Percentiles rank a stretch among this genome's conserved stretches.
phyloP scores from a whole-genome alignment of 2,329 filamentous ascomycete genomes.

The Cytospora piceicola region DNA sequence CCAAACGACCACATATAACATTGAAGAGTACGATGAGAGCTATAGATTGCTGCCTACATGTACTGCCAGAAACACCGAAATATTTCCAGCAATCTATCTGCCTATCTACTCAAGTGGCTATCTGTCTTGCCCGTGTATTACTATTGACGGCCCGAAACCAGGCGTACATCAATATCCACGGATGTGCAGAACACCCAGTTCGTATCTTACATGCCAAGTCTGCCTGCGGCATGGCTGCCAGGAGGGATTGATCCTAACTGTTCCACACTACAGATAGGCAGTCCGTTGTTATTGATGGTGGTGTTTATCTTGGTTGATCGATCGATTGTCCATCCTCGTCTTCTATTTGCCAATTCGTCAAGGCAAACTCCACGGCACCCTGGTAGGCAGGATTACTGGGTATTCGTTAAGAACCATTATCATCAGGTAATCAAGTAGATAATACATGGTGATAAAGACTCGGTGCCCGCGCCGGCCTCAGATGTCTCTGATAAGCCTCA shows the following conservation, averaged over 20 bases:
- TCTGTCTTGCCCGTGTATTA: too few relatives aligned
- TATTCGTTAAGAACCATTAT: not conserved
- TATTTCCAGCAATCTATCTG: too few relatives aligned
- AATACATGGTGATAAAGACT: not conserved
- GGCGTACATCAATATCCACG: too few relatives aligned
- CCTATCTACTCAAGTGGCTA: too few relatives aligned
- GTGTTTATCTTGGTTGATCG: too few relatives aligned
- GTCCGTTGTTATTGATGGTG: too few relatives aligned
- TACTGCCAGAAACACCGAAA: not conserved
- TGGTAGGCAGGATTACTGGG: not conserved
- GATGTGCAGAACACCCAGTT: not conserved
- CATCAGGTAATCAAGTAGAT: not conserved
- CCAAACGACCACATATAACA: too few relatives aligned
- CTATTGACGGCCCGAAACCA: too few relatives aligned
- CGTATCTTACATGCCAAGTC: not conserved
- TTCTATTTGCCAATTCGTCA: not conserved
- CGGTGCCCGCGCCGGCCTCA: not conserved
- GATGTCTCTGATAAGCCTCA: conserved; percentile 19
- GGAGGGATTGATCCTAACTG: too few relatives aligned
- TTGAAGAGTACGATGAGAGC: too few relatives aligned
- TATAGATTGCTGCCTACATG: too few relatives aligned
- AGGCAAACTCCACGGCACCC: not conserved
- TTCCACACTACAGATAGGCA: too few relatives aligned
- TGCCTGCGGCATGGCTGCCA: not conserved
- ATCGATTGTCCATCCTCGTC: not conserved